phyloP scores from a whole-genome alignment of 2,329 filamentous ascomycete genomes.

The Metarhizium anisopliae region DNA sequence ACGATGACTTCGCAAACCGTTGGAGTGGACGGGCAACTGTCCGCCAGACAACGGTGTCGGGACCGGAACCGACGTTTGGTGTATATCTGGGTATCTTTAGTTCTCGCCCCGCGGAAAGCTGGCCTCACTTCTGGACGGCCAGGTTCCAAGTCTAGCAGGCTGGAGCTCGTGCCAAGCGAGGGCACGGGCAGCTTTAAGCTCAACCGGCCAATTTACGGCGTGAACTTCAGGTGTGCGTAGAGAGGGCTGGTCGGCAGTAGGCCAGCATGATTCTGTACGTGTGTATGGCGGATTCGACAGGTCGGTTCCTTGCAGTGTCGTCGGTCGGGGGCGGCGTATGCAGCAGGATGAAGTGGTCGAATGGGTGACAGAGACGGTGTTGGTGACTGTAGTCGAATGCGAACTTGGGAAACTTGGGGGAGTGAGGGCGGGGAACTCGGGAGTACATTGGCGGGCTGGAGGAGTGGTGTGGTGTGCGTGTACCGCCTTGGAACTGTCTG shows the following conservation, averaged over 20 bases:
- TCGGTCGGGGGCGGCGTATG: neutral
- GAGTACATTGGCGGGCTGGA: neutral
- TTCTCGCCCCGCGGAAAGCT: neutral
- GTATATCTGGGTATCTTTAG: neutral
- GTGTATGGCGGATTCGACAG: neutral
- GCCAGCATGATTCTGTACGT: neutral
- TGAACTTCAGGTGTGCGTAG: neutral
- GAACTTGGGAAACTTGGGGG: neutral
- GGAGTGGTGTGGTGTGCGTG: neutral
- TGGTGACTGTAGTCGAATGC: neutral
- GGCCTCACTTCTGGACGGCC: neutral
- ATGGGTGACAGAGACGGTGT: neutral
- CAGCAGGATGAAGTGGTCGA: neutral
- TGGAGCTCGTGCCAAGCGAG: neutral
- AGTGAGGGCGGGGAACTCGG: neutral
- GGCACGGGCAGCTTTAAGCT: neutral
- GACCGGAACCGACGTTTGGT: neutral
- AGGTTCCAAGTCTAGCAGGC: neutral
- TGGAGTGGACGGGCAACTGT: neutral
- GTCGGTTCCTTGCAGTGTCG: neutral
- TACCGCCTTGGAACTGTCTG: neutral
- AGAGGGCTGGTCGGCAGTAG: neutral
- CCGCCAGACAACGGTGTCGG: neutral
- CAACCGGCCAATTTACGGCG: neutral
- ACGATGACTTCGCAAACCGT: neutral